A percentile compares a stretch with the other conserved stretches of the same genome.
These are phyloP conservation scores for Lasiodiplodia hormozganensis DNA, from an alignment of 2,329 filamentous ascomycete genomes.

Conservation along the genomic window DNA sequence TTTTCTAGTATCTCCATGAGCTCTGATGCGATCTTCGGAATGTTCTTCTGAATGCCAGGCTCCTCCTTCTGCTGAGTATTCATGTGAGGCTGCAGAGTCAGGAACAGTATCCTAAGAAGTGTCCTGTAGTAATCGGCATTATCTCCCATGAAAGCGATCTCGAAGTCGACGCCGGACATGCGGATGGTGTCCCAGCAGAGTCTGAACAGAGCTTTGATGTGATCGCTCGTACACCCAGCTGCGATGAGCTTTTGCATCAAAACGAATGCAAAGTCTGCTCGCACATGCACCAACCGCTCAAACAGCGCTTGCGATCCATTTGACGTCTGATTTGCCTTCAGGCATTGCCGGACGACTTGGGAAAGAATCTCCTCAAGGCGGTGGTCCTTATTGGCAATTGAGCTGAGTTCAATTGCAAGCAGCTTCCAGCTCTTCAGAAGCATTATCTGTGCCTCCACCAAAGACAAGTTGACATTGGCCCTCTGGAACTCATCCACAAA, in stretches of 20 bases:
- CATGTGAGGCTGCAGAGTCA: conserved; percentile 73
- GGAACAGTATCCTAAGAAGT: conserved; percentile 83
- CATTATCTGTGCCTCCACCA: conserved; percentile 88
- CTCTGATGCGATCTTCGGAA: conserved; percentile 38
- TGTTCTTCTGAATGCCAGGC: conserved; percentile 35
- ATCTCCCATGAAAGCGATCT: conserved; percentile 62
- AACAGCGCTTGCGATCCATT: conserved; percentile 84
- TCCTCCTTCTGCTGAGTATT: conserved; percentile 30
- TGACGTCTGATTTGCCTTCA: conserved; percentile 76
- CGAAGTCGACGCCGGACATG: conserved; percentile 63
- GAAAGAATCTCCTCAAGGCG: conserved; percentile 73
- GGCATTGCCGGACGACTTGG: conserved; percentile 76
- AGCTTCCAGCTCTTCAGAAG: conserved; percentile 91
- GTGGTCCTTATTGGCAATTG: conserved; percentile 60
- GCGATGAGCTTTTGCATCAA: conserved; percentile 80
- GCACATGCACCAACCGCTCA: conserved; percentile 73
- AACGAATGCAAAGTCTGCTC: conserved; percentile 82
- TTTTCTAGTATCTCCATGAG: conserved; percentile 81
- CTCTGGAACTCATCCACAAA: conserved; percentile 83
- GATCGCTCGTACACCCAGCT: conserved; percentile 55
- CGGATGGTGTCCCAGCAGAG: conserved; percentile 68
- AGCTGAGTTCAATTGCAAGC: conserved; percentile 82
- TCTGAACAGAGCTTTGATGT: conserved; percentile 62
- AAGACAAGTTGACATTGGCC: conserved; percentile 88
- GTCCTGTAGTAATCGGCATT: conserved; percentile 79